Evolutionary conservation across 2,329 filamentous ascomycete genomes (phyloP).

Genomic region (Phoma sp.): DNA sequence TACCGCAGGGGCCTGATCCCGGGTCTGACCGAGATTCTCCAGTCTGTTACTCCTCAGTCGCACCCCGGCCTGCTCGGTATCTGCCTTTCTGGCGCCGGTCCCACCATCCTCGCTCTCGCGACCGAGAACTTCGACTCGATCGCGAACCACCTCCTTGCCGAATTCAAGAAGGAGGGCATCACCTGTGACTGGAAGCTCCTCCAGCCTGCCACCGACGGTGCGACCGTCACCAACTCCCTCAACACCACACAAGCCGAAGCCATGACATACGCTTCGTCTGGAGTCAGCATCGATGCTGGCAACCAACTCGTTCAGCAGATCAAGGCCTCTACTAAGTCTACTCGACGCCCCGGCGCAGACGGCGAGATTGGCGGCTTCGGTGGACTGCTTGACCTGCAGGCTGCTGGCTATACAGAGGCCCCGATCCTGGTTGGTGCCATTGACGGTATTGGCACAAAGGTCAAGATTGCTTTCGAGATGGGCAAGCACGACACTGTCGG

Average conservation of each 20-base stretch:
- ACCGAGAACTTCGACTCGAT: slow-evolving; percentile 90
- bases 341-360: slow-evolving; percentile 83
- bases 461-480: slow-evolving; percentile 92
- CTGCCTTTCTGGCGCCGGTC: slow-evolving; percentile 91
- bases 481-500: slow-evolving; percentile 92
- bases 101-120: slow-evolving; percentile 91
- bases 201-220: slow-evolving; percentile 79
- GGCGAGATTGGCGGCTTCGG: slow-evolving; percentile 96
- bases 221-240: slow-evolving; percentile 45
- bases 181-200: slow-evolving; percentile 85
- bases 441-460: slow-evolving; percentile 94
- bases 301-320: slow-evolving; percentile 93
- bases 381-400: slow-evolving; percentile 78
- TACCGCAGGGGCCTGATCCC: slow-evolving; percentile 93
- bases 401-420: slow-evolving; percentile 73
- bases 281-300: slow-evolving; percentile 92
- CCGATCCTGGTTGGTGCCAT: slow-evolving; percentile 92
- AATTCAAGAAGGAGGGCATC: slow-evolving; percentile 75
- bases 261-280: slow-evolving; percentile 89
- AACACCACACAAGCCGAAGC: slow-evolving; percentile 28
- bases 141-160: slow-evolving; percentile 75
- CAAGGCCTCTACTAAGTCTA: slow-evolving; percentile 86
- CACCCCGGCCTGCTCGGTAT: slow-evolving; percentile 91
- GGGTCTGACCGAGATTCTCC: slow-evolving; percentile 86
- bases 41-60: slow-evolving; percentile 85